Percentiles rank a stretch among this genome's conserved stretches.
Conservation (phyloP, 1,284 basidiomycete genomes). For the Austroboletus niveus region DNA sequence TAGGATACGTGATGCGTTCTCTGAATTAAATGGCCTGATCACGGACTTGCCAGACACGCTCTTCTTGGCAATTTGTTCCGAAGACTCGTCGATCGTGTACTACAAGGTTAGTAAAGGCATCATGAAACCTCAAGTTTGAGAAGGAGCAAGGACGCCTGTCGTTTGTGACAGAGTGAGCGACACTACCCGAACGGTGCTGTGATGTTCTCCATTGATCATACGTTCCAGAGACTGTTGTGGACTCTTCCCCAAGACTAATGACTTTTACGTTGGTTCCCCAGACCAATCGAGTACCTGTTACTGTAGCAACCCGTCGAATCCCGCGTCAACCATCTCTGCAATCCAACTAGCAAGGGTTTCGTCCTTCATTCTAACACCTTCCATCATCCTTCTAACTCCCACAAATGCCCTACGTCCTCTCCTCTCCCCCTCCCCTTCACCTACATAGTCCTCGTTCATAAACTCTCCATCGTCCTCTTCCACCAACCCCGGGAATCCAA, state of each 20-base stretch:
- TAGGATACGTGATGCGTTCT: slow-evolving; percentile 61
- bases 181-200: background rate
- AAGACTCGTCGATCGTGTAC: slow-evolving; percentile 79
- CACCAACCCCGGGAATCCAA: slow-evolving; percentile 75
- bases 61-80: slow-evolving; percentile 67
- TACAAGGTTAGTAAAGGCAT: slow-evolving; percentile 77
- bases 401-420: slow-evolving; percentile 69
- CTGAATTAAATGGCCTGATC: slow-evolving; percentile 36
- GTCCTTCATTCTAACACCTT: slow-evolving; percentile 65
- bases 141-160: no score
- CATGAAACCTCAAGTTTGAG: slow-evolving; percentile 63
- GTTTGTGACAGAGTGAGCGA: background rate
- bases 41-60: slow-evolving; percentile 41
- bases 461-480: slow-evolving; percentile 60
- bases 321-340: slow-evolving; percentile 72
- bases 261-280: slow-evolving; percentile 1
- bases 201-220: background rate
- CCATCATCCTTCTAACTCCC: slow-evolving; percentile 57
- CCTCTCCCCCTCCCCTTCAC: slow-evolving; percentile 62
- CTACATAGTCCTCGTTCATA: slow-evolving; percentile 30
- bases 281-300: slow-evolving; percentile 3
- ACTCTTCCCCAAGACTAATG: background rate
- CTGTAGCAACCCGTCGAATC: slow-evolving; percentile 31
- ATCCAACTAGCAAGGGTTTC: slow-evolving; percentile 75
- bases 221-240: background rate